Percentiles rank a stretch among this genome's conserved stretches.
phyloP scores from a whole-genome alignment of 352 stramenopile species.

The Vaucheria bursata region DNA sequence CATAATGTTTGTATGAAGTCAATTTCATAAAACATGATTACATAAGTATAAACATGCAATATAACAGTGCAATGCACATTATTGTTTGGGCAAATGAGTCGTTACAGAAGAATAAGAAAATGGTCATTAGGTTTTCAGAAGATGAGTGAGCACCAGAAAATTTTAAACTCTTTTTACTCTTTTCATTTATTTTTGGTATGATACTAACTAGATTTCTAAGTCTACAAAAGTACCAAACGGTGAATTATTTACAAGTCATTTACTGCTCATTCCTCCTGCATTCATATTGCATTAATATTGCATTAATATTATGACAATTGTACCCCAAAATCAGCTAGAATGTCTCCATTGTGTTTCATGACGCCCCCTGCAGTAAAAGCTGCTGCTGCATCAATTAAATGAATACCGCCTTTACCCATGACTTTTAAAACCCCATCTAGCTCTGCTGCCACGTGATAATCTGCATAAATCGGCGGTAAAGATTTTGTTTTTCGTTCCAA shows the following conservation, averaged over 20 bases:
- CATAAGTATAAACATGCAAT: too few relatives aligned
- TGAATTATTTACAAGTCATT: background rate
- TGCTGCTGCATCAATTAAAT: background rate
- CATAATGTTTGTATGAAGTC: background rate
- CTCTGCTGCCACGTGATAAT: background rate
- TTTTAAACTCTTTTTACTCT: background rate
- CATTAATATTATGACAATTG: too few relatives aligned
- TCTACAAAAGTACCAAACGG: too few relatives aligned
- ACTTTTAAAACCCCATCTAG: background rate
- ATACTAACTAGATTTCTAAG: background rate
- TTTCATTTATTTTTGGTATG: too few relatives aligned
- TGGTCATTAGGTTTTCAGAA: too few relatives aligned
- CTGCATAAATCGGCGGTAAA: background rate
- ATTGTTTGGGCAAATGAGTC: too few relatives aligned
- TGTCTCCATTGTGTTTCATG: background rate
- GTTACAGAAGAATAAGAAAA: too few relatives aligned
- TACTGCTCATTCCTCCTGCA: too few relatives aligned
- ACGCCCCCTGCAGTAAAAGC: background rate
- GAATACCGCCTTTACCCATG: background rate
- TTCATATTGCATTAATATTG: too few relatives aligned
- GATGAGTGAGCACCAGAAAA: too few relatives aligned
- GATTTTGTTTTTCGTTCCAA: background rate
- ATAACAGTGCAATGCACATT: too few relatives aligned
- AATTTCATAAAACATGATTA: background rate
- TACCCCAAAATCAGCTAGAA: background rate